Conservation (phyloP, 2,329 filamentous ascomycete species). For the Daldinia eschscholtzii region DNA sequence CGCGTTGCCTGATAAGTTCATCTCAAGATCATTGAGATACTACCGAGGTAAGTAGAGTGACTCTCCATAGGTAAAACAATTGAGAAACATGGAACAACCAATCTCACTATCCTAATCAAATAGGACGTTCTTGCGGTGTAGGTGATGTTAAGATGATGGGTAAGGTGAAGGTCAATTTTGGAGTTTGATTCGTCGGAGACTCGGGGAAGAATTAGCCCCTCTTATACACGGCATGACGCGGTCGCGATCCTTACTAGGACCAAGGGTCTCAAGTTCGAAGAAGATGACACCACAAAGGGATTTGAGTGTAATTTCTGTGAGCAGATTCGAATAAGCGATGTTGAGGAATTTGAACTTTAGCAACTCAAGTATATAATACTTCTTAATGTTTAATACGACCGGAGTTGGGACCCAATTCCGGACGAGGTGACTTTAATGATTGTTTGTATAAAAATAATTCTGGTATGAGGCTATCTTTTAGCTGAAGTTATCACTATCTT, state of each 20-base stretch:
- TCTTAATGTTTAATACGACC: conserved; percentile 13
- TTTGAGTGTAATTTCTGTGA: neutral
- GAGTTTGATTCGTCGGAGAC: conserved; percentile 28
- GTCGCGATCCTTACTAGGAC: conserved; percentile 15
- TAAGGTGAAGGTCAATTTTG: conserved; percentile 34
- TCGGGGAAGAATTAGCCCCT: conserved; percentile 27
- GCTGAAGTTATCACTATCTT: conserved; percentile 5
- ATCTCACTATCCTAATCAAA: conserved; percentile 7
- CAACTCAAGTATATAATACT: neutral
- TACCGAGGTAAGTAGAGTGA: neutral
- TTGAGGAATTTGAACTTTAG: neutral
- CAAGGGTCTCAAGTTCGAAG: conserved; percentile 3
- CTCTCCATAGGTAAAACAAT: neutral
- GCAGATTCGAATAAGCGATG: neutral
- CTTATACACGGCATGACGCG: conserved; percentile 10
- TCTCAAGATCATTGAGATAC: neutral
- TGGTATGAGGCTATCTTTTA: conserved; percentile 1
- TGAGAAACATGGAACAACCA: conserved; percentile 1
- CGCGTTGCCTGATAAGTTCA: conserved; percentile 5
- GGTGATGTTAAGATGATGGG: conserved; percentile 34
- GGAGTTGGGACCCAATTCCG: conserved; percentile 25
- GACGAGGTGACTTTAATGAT: conserved; percentile 12
- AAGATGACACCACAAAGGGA: neutral
- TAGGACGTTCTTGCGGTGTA: conserved; percentile 42
- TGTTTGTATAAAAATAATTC: conserved; percentile 5